Conservation (phyloP, 2,329 filamentous ascomycete genomes). For the Proliferodiscus dingleyae region DNA sequence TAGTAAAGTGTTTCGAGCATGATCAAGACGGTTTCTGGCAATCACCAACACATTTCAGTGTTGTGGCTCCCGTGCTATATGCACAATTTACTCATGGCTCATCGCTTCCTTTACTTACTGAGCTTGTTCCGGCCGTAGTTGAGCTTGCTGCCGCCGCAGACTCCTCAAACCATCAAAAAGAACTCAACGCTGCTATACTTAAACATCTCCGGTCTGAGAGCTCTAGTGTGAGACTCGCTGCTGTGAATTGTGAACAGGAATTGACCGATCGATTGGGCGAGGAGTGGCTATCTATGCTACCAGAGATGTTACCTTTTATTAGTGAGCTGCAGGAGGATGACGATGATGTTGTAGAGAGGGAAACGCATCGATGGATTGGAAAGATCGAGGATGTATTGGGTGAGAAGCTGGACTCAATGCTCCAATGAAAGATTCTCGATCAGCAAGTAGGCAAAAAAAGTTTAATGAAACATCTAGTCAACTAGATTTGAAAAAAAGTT, state of each 20-base stretch:
- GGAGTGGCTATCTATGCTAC: constrained; percentile 86
- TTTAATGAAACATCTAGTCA: neutral
- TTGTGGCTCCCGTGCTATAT: constrained; percentile 65
- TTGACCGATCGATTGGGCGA: constrained; percentile 79
- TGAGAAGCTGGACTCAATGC: constrained; percentile 87
- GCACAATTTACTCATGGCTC: constrained; percentile 55
- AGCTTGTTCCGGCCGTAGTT: constrained; percentile 69
- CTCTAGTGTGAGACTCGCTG: constrained; percentile 69
- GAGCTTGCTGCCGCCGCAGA: constrained; percentile 77
- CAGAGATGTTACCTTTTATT: constrained; percentile 95
- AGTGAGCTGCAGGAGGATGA: constrained; percentile 96
- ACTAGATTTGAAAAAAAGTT: too few species aligned
- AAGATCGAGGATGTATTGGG: constrained; percentile 85
- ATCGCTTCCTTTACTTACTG: constrained; percentile 39
- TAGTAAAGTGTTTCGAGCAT: constrained; percentile 74
- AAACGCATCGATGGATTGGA: constrained; percentile 85
- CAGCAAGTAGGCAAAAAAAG: constrained; percentile 1
- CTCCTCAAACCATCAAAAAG: constrained; percentile 85
- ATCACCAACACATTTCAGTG: constrained; percentile 77
- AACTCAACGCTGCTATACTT: constrained; percentile 75
- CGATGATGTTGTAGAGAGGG: constrained; percentile 85
- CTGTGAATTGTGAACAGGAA: constrained; percentile 74
- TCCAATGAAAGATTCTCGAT: constrained; percentile 51
- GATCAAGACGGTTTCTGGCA: constrained; percentile 98
- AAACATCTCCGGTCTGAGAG: constrained; percentile 71